Conservation (phyloP, 768 basidiomycete genomes). For the Russula abietina region DNA sequence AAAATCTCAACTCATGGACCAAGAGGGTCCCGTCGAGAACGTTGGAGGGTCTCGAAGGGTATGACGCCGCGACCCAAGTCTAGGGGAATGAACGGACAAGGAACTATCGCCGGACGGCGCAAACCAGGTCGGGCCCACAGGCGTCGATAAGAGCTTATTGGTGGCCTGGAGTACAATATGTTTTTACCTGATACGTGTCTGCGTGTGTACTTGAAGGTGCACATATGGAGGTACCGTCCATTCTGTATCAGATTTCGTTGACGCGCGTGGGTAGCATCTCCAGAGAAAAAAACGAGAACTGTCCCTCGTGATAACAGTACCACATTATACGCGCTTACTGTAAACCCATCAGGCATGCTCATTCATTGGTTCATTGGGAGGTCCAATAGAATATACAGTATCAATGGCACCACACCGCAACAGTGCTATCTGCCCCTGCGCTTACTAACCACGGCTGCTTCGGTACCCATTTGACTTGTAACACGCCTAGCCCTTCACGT, state of each 20-base stretch:
- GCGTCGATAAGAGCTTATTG: slow-evolving; percentile 46
- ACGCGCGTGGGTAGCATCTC: slow-evolving; percentile 35
- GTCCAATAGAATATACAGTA: slow-evolving; percentile 8
- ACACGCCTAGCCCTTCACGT: slow-evolving; percentile 81
- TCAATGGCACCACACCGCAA: slow-evolving; percentile 82
- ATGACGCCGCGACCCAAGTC: slow-evolving; percentile 46
- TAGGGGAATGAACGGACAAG: slow-evolving; percentile 62
- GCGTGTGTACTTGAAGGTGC: background rate
- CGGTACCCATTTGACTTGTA: slow-evolving; percentile 85
- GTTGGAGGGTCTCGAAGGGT: slow-evolving; percentile 81
- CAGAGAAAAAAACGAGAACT: background rate
- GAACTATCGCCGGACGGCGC: slow-evolving; percentile 49
- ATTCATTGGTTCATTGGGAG: background rate
- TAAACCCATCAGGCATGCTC: background rate
- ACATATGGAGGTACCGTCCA: slow-evolving; percentile 13
- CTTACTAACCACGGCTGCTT: slow-evolving; percentile 90
- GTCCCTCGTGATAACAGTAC: slow-evolving; percentile 3
- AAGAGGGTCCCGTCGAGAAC: slow-evolving; percentile 67
- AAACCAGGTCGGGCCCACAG: slow-evolving; percentile 68
- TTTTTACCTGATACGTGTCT: background rate
- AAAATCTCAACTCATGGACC: slow-evolving; percentile 78
- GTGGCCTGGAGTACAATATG: background rate
- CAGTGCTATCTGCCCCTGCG: slow-evolving; percentile 87
- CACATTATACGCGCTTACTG: background rate
- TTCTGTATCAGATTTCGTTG: slow-evolving; percentile 16